Percentiles rank a stretch among this genome's conserved stretches.
Evolutionary conservation across 2,329 filamentous ascomycete species (phyloP).

Genomic region (Fusarium luffae): DNA sequence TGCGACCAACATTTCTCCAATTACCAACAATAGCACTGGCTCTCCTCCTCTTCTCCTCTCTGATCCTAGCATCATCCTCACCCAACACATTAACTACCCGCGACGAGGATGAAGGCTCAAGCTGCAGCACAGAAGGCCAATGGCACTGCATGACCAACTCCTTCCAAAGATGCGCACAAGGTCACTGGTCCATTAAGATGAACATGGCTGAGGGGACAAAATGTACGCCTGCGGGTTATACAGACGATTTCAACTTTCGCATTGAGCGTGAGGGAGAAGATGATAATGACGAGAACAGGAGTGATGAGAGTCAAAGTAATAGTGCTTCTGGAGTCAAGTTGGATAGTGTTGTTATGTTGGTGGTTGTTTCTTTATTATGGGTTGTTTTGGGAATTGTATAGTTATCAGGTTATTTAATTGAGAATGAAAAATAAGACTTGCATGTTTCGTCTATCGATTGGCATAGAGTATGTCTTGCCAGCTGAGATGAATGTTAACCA

Average conservation of each 20-base stretch:
- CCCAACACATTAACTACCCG: conserved; percentile 25
- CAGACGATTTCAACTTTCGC: conserved; percentile 51
- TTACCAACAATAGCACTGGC: conserved; percentile 6
- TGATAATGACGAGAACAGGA: neutral
- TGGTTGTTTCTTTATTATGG: conserved; percentile 10
- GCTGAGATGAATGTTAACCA: too few species aligned
- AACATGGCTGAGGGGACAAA: conserved; percentile 56
- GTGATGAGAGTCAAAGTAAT: conserved; percentile 13
- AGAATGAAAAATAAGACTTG: neutral
- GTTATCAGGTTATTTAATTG: neutral
- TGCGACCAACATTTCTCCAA: conserved; percentile 12
- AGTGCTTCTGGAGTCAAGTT: conserved; percentile 8
- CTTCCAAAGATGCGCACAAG: conserved; percentile 63
- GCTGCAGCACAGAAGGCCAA: conserved; percentile 60
- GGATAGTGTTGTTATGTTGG: neutral
- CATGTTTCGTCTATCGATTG: neutral
- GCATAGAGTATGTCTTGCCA: neutral
- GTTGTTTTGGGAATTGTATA: neutral
- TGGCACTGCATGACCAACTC: conserved; percentile 64
- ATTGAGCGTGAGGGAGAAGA: conserved; percentile 47
- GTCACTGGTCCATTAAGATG: conserved; percentile 59
- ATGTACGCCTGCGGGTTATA: conserved; percentile 58
- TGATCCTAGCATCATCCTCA: conserved; percentile 16
- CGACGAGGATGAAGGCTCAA: conserved; percentile 50
- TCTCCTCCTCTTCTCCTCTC: conserved; percentile 19